Percentiles rank a stretch among this genome's conserved stretches.
These are phyloP conservation scores for Massariosphaeria phaeospora DNA, from an alignment of 495 filamentous ascomycete genomes.

Conservation along the genomic window DNA sequence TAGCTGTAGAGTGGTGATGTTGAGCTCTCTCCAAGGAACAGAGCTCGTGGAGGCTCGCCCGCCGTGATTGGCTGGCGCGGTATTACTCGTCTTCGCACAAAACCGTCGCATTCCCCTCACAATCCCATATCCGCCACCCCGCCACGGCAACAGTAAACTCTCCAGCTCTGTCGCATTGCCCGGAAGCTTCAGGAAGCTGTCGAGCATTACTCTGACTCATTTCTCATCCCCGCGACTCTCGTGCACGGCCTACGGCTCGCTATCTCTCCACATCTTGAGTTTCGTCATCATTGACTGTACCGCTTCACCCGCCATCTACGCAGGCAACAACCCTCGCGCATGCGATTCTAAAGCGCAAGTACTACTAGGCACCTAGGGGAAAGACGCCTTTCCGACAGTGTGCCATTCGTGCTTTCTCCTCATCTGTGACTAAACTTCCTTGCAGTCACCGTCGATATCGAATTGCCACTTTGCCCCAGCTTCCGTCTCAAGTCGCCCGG, in stretches of 20 bases:
- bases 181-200: conserved; percentile 1
- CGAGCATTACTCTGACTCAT: background rate
- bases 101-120: background rate
- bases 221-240: background rate
- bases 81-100: conserved; percentile 14
- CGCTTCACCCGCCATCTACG: conserved; percentile 3
- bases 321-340: background rate
- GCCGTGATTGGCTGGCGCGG: conserved; percentile 15
- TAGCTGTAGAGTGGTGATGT: conserved; percentile 21
- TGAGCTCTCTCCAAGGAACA: conserved; percentile 12
- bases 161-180: background rate
- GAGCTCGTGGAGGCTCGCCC: conserved; percentile 10
- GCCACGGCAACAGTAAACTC: background rate
- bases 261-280: conserved; percentile 10
- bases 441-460: background rate
- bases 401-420: too few relatives aligned
- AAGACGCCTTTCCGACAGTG: too few relatives aligned
- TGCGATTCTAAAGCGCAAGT: background rate
- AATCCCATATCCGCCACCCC: conserved; percentile 3
- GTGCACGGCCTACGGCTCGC: background rate
- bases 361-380: too few relatives aligned
- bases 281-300: conserved; percentile 19
- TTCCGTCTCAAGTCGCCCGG: conserved; percentile 1
- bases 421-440: too few relatives aligned
- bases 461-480: background rate